Percentiles rank a stretch among this genome's conserved stretches.
Evolutionary conservation across 1,139 yeast species (phyloP).

Genomic region (Sugiyamaella japonica): DNA sequence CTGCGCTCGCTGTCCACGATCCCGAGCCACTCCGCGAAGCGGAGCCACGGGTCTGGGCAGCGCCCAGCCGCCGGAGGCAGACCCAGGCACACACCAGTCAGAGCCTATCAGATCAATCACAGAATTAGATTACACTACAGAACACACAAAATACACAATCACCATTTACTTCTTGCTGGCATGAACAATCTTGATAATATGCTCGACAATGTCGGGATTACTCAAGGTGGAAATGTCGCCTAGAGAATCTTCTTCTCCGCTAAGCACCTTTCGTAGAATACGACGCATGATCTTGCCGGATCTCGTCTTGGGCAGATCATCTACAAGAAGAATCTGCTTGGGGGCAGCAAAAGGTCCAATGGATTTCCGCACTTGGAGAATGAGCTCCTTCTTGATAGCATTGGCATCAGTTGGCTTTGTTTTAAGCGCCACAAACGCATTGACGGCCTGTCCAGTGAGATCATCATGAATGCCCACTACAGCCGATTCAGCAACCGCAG

Average conservation of each 20-base stretch:
- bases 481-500: slow-evolving; percentile 84
- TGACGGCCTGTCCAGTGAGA: slow-evolving; percentile 94
- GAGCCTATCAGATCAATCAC: neutral
- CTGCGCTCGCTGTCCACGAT: no score
- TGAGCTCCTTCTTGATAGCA: slow-evolving; percentile 68
- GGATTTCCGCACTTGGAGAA: slow-evolving; percentile 83
- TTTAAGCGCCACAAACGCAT: slow-evolving; percentile 89
- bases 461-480: slow-evolving; percentile 95
- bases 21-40: no score
- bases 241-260: slow-evolving; percentile 85
- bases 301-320: slow-evolving; percentile 94
- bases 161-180: slow-evolving; percentile 11
- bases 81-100: no score
- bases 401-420: slow-evolving; percentile 51
- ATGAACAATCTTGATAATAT: slow-evolving; percentile 52
- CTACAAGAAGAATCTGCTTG: slow-evolving; percentile 79
- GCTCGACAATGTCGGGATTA: slow-evolving; percentile 81
- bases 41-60: no score
- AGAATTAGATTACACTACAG: neutral
- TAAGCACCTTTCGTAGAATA: slow-evolving; percentile 84
- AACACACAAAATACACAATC: neutral
- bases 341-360: slow-evolving; percentile 99
- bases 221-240: slow-evolving; percentile 92
- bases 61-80: no score
- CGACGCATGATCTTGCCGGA: slow-evolving; percentile 99